phyloP scores from a whole-genome alignment of 495 filamentous ascomycete genomes.

The Neurospora sp. region DNA sequence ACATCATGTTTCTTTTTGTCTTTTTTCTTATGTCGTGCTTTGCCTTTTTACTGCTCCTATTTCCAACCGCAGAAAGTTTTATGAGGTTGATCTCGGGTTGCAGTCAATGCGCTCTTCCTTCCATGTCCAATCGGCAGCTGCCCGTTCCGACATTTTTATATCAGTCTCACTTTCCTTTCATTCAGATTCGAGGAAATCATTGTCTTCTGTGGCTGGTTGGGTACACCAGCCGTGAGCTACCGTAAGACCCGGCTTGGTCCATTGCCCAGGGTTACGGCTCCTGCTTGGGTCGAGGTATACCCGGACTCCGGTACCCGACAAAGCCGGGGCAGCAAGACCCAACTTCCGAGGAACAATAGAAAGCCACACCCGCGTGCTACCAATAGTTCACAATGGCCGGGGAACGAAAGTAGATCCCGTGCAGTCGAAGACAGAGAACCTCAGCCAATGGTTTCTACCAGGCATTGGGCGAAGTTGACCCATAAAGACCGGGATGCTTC shows the following conservation, averaged over 20 bases:
- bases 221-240: background rate
- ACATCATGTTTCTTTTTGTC: background rate
- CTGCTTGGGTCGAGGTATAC: background rate
- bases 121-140: background rate
- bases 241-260: background rate
- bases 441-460: background rate
- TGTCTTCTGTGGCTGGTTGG: background rate
- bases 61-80: background rate
- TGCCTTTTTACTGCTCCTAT: background rate
- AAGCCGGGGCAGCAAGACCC: background rate
- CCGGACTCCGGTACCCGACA: background rate
- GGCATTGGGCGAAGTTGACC: background rate
- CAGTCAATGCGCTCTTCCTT: background rate
- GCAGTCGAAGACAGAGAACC: background rate
- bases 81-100: background rate
- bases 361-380: background rate
- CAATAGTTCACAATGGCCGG: background rate
- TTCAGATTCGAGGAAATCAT: background rate
- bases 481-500: background rate
- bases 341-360: background rate
- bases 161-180: background rate
- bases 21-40: background rate
- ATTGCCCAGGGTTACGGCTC: background rate
- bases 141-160: background rate
- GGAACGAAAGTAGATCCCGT: background rate